Conservation (phyloP, 2,329 filamentous ascomycete species). For the Microascus cirrosus region DNA sequence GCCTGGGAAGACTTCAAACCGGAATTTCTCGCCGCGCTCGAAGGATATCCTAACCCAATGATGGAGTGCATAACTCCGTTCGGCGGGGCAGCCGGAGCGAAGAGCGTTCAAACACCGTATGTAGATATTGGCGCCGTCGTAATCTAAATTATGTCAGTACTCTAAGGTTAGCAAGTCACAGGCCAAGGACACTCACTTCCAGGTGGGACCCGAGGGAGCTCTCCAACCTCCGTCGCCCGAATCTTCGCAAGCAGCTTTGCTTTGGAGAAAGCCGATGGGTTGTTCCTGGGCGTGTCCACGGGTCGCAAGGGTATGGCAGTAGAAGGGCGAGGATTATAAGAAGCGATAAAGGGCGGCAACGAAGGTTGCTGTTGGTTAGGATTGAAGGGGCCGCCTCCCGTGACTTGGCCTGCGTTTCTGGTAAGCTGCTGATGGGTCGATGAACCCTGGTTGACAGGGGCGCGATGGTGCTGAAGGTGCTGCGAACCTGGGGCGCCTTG, state of each 20-base stretch:
- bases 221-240: slow-evolving; percentile 29
- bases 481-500: slow-evolving; percentile 42
- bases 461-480: slow-evolving; percentile 2
- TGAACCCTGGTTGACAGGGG: slow-evolving; percentile 10
- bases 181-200: slow-evolving; percentile 39
- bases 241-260: slow-evolving; percentile 12
- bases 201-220: slow-evolving; percentile 41
- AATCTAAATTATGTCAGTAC: slow-evolving; percentile 22
- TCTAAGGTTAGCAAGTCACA: background rate
- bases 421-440: background rate
- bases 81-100: slow-evolving; percentile 64
- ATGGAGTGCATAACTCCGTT: slow-evolving; percentile 87
- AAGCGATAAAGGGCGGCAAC: slow-evolving; percentile 13
- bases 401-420: background rate
- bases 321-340: slow-evolving; percentile 46
- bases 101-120: slow-evolving; percentile 76
- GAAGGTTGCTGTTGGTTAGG: slow-evolving; percentile 38
- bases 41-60: slow-evolving; percentile 93
- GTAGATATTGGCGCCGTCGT: slow-evolving; percentile 81
- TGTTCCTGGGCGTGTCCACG: slow-evolving; percentile 65
- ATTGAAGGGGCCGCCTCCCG: slow-evolving; percentile 23
- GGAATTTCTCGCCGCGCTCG: slow-evolving; percentile 90
- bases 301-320: slow-evolving; percentile 44
- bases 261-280: slow-evolving; percentile 55
- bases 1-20: slow-evolving; percentile 82